Percentiles rank a stretch among this genome's conserved stretches.
phyloP scores from a whole-genome alignment of 108 stramenopile genomes.

The Licmophora abbreviata region DNA sequence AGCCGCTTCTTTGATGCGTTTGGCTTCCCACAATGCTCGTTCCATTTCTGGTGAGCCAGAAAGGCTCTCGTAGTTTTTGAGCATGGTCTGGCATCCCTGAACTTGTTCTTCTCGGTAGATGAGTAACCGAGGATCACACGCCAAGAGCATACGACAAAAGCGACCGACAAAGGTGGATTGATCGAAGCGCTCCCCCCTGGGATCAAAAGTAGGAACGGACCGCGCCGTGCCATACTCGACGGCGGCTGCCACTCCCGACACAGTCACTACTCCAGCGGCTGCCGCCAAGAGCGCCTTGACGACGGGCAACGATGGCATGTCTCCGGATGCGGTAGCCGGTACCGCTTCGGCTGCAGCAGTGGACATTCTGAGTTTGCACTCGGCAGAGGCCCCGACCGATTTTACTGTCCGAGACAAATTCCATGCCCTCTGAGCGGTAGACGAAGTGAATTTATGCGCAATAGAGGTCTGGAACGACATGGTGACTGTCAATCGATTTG shows the following conservation, averaged over 20 bases:
- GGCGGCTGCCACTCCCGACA: constrained; percentile 27
- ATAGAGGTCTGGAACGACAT: too few species aligned
- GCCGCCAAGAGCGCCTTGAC: constrained; percentile 39
- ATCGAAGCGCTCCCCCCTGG: constrained; percentile 44
- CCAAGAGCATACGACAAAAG: constrained; percentile 59
- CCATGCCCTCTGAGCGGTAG: too few species aligned
- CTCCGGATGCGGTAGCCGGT: neutral
- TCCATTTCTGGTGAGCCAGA: constrained; percentile 12
- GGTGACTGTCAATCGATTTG: too few species aligned
- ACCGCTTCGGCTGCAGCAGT: neutral
- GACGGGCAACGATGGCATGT: constrained; percentile 4
- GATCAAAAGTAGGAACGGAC: constrained; percentile 40
- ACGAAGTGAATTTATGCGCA: too few species aligned
- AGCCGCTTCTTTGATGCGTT: constrained; percentile 51
- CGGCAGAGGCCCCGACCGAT: too few species aligned
- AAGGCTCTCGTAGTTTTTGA: constrained; percentile 22
- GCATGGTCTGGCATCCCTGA: constrained; percentile 22
- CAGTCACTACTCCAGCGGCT: constrained; percentile 36
- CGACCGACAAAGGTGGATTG: constrained; percentile 52
- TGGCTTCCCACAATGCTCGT: constrained; percentile 38
- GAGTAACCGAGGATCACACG: constrained; percentile 63
- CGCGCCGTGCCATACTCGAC: constrained; percentile 44
- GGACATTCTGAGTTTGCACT: too few species aligned
- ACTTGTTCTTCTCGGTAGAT: constrained; percentile 43
- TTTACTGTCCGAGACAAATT: too few species aligned